phyloP scores from a whole-genome alignment of 1,284 basidiomycete genomes.

The Leccinum huronense region DNA sequence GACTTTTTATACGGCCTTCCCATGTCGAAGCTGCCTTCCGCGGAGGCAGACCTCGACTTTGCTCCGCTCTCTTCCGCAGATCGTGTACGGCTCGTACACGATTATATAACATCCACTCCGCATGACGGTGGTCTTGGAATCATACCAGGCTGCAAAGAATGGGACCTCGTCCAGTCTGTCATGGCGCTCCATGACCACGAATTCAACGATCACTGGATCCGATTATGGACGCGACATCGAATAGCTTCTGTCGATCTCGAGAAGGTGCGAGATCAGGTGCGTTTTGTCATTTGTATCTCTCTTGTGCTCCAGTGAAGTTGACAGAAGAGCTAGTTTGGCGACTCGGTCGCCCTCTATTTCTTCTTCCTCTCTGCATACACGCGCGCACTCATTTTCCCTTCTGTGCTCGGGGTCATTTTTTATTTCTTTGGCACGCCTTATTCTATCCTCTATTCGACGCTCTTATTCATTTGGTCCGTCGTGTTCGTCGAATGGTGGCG shows the following conservation, averaged over 20 bases:
- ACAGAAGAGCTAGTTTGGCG: constrained; percentile 66
- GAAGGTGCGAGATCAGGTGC: constrained; percentile 42
- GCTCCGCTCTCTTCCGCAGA: constrained; percentile 64
- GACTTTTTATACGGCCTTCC: constrained; percentile 66
- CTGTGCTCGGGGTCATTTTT: constrained; percentile 57
- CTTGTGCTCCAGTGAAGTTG: neutral
- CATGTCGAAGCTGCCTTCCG: constrained; percentile 47
- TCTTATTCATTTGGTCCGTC: constrained; percentile 78
- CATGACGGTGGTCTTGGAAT: constrained; percentile 80
- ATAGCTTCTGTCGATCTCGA: constrained; percentile 37
- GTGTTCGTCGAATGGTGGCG: constrained; percentile 90
- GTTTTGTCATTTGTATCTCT: constrained; percentile 2
- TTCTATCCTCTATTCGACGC: constrained; percentile 73
- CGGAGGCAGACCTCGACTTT: constrained; percentile 41
- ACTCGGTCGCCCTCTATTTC: constrained; percentile 88
- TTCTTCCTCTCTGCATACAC: constrained; percentile 86
- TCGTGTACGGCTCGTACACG: constrained; percentile 75
- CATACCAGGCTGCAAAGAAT: constrained; percentile 64
- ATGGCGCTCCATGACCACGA: constrained; percentile 81
- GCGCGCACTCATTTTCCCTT: constrained; percentile 68
- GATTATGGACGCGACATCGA: constrained; percentile 30
- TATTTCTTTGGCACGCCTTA: constrained; percentile 71
- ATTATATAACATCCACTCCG: constrained; percentile 68
- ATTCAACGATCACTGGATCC: constrained; percentile 60
- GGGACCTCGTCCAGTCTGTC: constrained; percentile 78